Base-by-base conservation (phyloP, 306 rosid species). In the Fragaria iinumae region DNA sequence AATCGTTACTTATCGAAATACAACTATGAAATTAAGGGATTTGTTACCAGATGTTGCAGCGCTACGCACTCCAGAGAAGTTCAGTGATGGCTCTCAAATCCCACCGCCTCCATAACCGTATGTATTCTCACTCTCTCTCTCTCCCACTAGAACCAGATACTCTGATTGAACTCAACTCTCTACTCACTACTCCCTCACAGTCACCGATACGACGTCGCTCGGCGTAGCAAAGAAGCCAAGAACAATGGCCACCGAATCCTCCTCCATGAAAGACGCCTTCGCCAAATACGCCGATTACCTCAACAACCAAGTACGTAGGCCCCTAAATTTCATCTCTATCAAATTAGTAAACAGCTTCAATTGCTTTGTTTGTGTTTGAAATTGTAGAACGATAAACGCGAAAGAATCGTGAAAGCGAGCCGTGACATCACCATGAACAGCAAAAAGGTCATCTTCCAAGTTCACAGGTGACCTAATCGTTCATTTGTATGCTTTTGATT, bases 401-500 rank as follows among this genome's bases (percentile, higher is more conserved):
- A 95, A 84, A 87, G 96, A 82, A 87, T 92, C 64, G 97, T 92
- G 18, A 95, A 95, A 84, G 97, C 96, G 53, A 95, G 98, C 62
- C 98, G 98, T 53, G 96, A 95, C 56, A 72, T 95, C 75, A 95
- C 98, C 59, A 90, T 80, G 86, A 90, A 95, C 87, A 95, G 98
- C 89, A 95, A 95, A 86, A 95, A 95, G 60, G 98, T 95, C 82
- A 95, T 95, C 78, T 95, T 95, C 78, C 98, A 94, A 82, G 98
- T 95, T 75, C 98, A 95, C 86, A 91, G 98, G 98, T 91, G 77
- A 81, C 21, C n/a, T 36, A 18, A 6, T 34, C 39, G 10, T 48
- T 45, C 64, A 34, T 20, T 57, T 25, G 17, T 41, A 41, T 1
- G 45, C 8, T 41, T 8, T 1, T 6, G 5, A 18, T 49, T 45